Evolutionary conservation across 2,329 filamentous ascomycete genomes (phyloP), one percentile per base, ranked within the genome.

Genomic region (Penicillium sp.): DNA sequence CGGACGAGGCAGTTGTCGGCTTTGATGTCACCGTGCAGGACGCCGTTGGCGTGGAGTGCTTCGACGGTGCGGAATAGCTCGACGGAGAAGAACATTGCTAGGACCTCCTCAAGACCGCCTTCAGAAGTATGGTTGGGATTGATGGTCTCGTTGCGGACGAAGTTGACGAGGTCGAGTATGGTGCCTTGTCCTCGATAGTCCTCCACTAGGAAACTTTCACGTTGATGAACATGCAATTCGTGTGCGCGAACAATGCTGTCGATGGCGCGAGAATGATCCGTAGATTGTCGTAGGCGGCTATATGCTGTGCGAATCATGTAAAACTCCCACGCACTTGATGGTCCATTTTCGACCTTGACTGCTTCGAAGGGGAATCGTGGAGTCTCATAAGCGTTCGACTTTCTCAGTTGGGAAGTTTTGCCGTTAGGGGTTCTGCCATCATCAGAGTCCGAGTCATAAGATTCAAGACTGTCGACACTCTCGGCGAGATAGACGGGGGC

Each of bases 71-170:
- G 89, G 64, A 99, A 82, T 7, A 99, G 82, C 74, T 99, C 94
- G 57, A 97, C 81, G 8, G 90, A 83, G 76, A 97, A 96, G 79
- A 97, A 97, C 91, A 97, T 97, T 64, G 89, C 90, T 2, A 97
- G 79, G 46, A 83, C 81, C 74, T 99, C 94, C 64, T 99, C 94
- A 83, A 99, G 90, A 16, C 88, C 87, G 2, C 86, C 86, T 34
- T 78, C 75, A 10, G 71, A 66, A 32, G 76, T 74, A 16, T 74
- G 71, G 3, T 72, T 67, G 6, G 83, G 82, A 1, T 82, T 71
- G 34, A 71, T 73, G 5, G 69, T 65, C 59, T 95, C 90, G 18
- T 83, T 81, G 40, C 89, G 86, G 62, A 93, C 89, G 60, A 89
- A 79, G 73, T 99, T 99, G 72, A 99, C 87, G 1, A 97, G 84